Base-by-base conservation (phyloP, 805 yeast species). In the Sporopachydermia lactativora region DNA sequence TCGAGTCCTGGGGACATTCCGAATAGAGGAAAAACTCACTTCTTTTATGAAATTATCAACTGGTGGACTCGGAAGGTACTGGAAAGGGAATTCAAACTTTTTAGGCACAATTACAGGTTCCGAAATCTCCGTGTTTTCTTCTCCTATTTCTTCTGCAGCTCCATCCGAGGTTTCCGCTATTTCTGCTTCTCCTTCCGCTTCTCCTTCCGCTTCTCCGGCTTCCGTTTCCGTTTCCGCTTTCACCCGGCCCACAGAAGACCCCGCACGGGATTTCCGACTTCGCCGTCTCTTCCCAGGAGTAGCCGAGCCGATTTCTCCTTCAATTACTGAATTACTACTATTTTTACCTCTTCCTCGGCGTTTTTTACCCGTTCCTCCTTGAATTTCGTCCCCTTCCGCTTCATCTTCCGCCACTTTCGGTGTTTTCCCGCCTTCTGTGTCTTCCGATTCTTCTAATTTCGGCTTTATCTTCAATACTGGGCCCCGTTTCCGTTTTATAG, bases 21-120 rank as follows among this genome's bases (percentile, higher is more conserved):
- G 51, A 39, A 52, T 53, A 42, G 60, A 61, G 47, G 61, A 57
- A 24, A 54, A 49, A 6, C 47, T 48, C 6, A 61, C 43, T 37
- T 52, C 53, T 38, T 52, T 50, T 14, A 61, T 49, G 19, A 58
- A 49, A 2, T 52, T 49, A 4, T 52, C 53, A 3, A 17, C 40
- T 15, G 46, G 49, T 3, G 50, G 41, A 36, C 42, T 42, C 18
- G 53, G 52, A 24, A 24, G 13, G 13, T 24, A n/a, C 8, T 8
- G 8, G 50, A 45, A 37, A 46, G 52, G 38, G 44, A 49, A 47
- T n/a, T 11, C 40, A 1, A 37, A 40, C 17, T 28, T 13, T 17
- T 35, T 41, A 4, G 43, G 36, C 16, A 42, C 50, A 36, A 53
- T 52, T 42, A 51, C 52, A n/a, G n/a, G n/a, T n/a, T n/a, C n/a